These are phyloP conservation scores for Ophiosphaerella herpotricha DNA, from an alignment of 2,329 filamentous ascomycete genomes.

Conservation along the genomic window DNA sequence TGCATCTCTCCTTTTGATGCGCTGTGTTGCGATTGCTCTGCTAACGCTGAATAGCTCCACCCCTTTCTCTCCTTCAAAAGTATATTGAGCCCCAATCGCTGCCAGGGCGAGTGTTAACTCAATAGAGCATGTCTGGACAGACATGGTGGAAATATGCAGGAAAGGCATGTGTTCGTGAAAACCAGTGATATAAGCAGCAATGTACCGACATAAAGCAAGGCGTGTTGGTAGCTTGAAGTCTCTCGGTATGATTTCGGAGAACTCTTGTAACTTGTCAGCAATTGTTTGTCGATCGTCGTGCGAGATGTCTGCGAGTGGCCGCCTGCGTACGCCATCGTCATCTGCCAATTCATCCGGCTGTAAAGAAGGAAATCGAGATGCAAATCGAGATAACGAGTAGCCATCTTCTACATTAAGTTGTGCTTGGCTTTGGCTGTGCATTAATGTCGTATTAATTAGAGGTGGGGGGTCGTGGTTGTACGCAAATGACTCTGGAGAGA, in stretches of 20 bases:
- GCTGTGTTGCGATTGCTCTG: conserved; percentile 58
- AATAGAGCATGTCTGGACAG: conserved; percentile 66
- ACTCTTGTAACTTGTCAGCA: conserved; percentile 64
- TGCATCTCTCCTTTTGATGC: conserved; percentile 56
- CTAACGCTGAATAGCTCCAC: conserved; percentile 63
- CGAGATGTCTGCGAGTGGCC: conserved; percentile 42
- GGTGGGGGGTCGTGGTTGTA: conserved; percentile 34
- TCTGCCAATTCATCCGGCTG: conserved; percentile 43
- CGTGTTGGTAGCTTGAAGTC: conserved; percentile 72
- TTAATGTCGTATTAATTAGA: conserved; percentile 7
- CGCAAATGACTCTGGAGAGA: conserved; percentile 46
- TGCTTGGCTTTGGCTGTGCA: conserved; percentile 9
- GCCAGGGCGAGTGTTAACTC: conserved; percentile 71
- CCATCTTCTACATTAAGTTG: conserved; percentile 31
- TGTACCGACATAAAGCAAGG: conserved; percentile 69
- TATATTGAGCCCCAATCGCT: conserved; percentile 70
- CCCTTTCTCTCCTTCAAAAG: conserved; percentile 57
- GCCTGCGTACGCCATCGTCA: conserved; percentile 11
- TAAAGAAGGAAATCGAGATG: conserved; percentile 46
- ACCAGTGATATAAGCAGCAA: conserved; percentile 71
- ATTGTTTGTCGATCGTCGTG: conserved; percentile 49
- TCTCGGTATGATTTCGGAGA: conserved; percentile 62
- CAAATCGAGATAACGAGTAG: conserved; percentile 44
- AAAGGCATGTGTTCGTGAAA: conserved; percentile 67
- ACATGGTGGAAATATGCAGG: conserved; percentile 69